These are phyloP conservation scores for Globisporangium cederbergense DNA, from an alignment of 352 stramenopile genomes.

Conservation along the genomic window DNA sequence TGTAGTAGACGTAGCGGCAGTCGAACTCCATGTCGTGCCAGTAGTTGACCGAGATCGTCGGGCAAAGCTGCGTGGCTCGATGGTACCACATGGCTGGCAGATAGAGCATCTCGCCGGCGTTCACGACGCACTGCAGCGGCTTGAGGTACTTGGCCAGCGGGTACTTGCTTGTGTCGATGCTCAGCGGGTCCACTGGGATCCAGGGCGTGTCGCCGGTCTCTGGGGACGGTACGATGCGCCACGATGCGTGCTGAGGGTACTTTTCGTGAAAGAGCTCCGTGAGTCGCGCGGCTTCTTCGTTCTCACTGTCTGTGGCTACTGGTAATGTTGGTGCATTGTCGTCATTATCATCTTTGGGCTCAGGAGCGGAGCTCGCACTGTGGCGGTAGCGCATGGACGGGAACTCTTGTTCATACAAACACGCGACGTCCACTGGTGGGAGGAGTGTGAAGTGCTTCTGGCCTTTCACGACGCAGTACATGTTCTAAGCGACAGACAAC, in stretches of 20 bases:
- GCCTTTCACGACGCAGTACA: constrained; percentile 96
- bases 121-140: constrained; percentile 66
- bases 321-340: not conserved
- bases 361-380: not conserved
- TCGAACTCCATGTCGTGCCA: constrained; percentile 90
- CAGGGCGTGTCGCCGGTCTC: constrained; percentile 64
- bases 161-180: constrained; percentile 51
- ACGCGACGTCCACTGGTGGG: constrained; percentile 86
- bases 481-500: constrained; percentile 57
- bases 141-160: constrained; percentile 46
- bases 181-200: constrained; percentile 79
- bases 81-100: constrained; percentile 85
- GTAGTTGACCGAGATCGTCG: constrained; percentile 87
- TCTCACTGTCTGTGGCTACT: no score
- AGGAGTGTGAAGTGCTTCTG: constrained; percentile 94
- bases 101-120: constrained; percentile 70
- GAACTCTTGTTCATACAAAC: constrained; percentile 86
- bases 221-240: constrained; percentile 41
- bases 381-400: constrained; percentile 61
- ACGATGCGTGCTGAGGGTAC: constrained; percentile 43
- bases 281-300: constrained; percentile 22
- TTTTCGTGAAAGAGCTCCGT: constrained; percentile 50
- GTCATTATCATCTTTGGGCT: no score
- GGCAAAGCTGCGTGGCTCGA: constrained; percentile 64
- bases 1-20: constrained; percentile 86